Base-by-base conservation (phyloP, 2,329 filamentous ascomycete species). In the Macrophomina tecta region DNA sequence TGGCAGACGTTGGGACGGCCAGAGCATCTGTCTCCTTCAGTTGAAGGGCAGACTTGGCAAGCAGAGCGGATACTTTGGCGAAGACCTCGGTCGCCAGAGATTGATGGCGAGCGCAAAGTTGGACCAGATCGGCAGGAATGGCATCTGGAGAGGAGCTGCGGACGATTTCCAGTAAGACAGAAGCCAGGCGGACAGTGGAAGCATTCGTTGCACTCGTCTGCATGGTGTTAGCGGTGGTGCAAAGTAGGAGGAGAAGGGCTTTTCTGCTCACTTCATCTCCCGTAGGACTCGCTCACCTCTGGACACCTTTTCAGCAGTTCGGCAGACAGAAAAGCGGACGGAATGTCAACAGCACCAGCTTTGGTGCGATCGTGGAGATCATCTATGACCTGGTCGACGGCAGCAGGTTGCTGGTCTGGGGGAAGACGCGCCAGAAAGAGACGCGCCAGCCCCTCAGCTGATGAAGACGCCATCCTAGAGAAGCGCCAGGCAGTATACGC, bases 371-470 rank as follows among this genome's bases (percentile, higher is more conserved):
- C 42, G 34, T 49, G 28, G 38, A 68, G 34, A 18, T 65, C 60
- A 5, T 34, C 8, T 14, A 69, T 52, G 34, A 68, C 30, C 38
- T 51, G 48, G 46, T 36, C 46, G 8, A 69, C 51, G 23, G 64
- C 61, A 4, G 46, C 52, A 51, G 52, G 55, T 42, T 60, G 58
- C 36, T 64, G 60, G 18, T 9, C 28, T 6, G 67, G 23, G 9
- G 68, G 49, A 16, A 68, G 62, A 11, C 67, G 68, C 36, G 53
- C 61, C 32, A 69, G 46, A 46, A 69, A 67, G 38, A 68, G 53
- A 18, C 63, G 49, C 11, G 65, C 67, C 28, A 66, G 53, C n/a
- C 51, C 61, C 40, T 56, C 42, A 3, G 61, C 48, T 12, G 66
- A 64, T 12, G 65, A 60, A 30, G 61, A 68, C 48, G 67, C 56